phyloP scores from a whole-genome alignment of 2,329 filamentous ascomycete species.

The Dactylellina sp. region DNA sequence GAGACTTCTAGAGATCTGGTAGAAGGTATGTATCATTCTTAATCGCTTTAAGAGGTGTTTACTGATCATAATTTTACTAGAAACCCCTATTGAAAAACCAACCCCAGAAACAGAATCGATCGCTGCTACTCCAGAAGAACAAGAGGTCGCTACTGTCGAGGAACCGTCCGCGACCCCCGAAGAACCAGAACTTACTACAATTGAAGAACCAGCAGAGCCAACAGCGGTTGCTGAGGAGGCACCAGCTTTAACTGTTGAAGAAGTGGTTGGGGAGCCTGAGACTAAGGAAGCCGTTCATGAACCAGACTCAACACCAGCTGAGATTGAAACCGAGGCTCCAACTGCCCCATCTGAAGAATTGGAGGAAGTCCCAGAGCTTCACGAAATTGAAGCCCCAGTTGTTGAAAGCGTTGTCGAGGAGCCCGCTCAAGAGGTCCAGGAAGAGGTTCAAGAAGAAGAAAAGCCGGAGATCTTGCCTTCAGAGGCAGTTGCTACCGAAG shows the following conservation, averaged over 20 bases:
- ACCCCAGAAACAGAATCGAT: slow-evolving; percentile 3
- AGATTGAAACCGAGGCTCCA: slow-evolving; percentile 6
- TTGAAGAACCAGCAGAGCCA: slow-evolving; percentile 14
- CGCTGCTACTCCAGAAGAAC: slow-evolving; percentile 9
- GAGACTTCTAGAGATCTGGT: slow-evolving; percentile 7
- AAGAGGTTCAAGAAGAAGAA: not conserved
- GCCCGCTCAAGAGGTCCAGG: not conserved
- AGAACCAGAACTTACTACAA: slow-evolving; percentile 9
- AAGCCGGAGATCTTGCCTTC: no score
- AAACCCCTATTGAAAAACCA: slow-evolving; percentile 22
- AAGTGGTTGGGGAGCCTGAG: slow-evolving; percentile 1
- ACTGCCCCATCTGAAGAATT: slow-evolving; percentile 1
- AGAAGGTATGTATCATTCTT: slow-evolving; percentile 5
- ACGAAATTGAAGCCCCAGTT: slow-evolving; percentile 5
- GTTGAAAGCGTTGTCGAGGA: slow-evolving; percentile 9
- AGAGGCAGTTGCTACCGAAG: no score
- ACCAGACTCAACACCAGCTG: not conserved
- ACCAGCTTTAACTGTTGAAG: not conserved
- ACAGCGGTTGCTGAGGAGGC: not conserved
- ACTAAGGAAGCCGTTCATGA: not conserved
- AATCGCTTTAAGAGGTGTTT: no score
- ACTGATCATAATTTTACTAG: slow-evolving; percentile 4
- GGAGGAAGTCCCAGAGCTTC: slow-evolving; percentile 3
- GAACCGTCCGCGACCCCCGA: not conserved
- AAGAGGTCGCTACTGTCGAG: not conserved